A percentile compares a stretch with the other conserved stretches of the same genome.
These are phyloP conservation scores for Rachicladosporium sp. DNA, from an alignment of 2,329 filamentous ascomycete genomes.

Conservation along the genomic window DNA sequence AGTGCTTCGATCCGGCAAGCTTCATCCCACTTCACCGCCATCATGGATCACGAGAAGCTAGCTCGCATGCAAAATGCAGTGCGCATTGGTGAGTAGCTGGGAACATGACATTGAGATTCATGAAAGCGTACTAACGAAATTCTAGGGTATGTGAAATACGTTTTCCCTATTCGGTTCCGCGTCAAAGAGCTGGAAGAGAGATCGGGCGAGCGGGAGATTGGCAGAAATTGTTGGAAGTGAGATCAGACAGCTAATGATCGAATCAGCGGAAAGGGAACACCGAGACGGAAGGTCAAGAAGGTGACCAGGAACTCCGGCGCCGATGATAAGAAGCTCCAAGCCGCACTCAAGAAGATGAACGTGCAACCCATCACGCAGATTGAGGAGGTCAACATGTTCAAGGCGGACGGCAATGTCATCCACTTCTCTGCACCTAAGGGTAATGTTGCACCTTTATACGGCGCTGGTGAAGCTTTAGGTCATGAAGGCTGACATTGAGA, in stretches of 20 bases:
- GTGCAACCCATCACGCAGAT: slow-evolving; percentile 98
- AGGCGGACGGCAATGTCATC: slow-evolving; percentile 98
- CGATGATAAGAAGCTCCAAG: slow-evolving; percentile 99
- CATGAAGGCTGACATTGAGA: background rate
- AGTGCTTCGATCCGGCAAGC: background rate
- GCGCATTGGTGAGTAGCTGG: slow-evolving; percentile 53
- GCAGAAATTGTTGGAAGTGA: background rate
- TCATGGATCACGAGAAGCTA: slow-evolving; percentile 55
- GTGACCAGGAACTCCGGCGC: slow-evolving; percentile 82
- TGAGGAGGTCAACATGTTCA: slow-evolving; percentile 99
- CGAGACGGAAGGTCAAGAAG: slow-evolving; percentile 96
- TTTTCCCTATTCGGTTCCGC: background rate
- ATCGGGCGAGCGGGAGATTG: slow-evolving; percentile 1
- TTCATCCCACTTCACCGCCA: slow-evolving; percentile 8
- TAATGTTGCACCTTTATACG: slow-evolving; percentile 35
- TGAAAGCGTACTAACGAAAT: slow-evolving; percentile 13
- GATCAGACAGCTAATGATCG: slow-evolving; percentile 4
- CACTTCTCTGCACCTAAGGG: slow-evolving; percentile 98
- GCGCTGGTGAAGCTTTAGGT: background rate
- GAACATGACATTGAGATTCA: slow-evolving; percentile 2
- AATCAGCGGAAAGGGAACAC: slow-evolving; percentile 86
- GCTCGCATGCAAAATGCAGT: slow-evolving; percentile 54
- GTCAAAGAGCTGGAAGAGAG: background rate
- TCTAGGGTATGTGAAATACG: slow-evolving; percentile 20
- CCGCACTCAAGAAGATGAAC: slow-evolving; percentile 96